phyloP scores from a whole-genome alignment of 352 stramenopile species.

The Globisporangium yorkense region DNA sequence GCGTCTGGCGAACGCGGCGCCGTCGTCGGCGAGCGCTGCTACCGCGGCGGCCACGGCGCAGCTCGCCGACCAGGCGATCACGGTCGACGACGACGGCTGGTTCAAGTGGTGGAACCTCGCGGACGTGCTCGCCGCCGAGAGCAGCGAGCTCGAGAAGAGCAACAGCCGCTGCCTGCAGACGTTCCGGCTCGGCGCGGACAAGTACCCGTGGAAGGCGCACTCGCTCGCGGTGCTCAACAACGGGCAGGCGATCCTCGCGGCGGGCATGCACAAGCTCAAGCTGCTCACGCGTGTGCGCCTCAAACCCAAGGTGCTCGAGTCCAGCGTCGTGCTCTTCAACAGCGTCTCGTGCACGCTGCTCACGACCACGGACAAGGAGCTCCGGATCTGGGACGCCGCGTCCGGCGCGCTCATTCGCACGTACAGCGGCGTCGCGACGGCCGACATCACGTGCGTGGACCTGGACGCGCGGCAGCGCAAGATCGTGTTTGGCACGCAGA shows the following conservation, averaged over 20 bases:
- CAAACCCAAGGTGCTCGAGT: constrained; percentile 52
- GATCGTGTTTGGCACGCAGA: constrained; percentile 58
- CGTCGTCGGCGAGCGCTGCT: constrained; percentile 5
- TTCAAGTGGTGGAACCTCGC: constrained; percentile 81
- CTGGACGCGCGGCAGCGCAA: constrained; percentile 66
- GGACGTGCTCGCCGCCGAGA: constrained; percentile 58
- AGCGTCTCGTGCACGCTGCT: constrained; percentile 57
- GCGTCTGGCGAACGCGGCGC: background rate
- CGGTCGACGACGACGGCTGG: constrained; percentile 73
- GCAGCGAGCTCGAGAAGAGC: constrained; percentile 46
- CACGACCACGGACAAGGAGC: constrained; percentile 58
- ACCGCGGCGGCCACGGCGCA: constrained; percentile 18
- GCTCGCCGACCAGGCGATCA: constrained; percentile 64
- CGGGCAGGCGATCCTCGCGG: constrained; percentile 49
- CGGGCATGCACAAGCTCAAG: constrained; percentile 66
- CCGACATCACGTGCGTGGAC: constrained; percentile 71
- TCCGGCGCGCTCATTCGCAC: constrained; percentile 49
- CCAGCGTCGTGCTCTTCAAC: constrained; percentile 65
- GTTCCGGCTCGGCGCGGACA: constrained; percentile 61
- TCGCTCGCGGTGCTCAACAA: constrained; percentile 58
- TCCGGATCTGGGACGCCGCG: constrained; percentile 65
- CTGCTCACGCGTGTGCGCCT: constrained; percentile 56
- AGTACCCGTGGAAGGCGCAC: constrained; percentile 65
- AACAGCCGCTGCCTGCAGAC: constrained; percentile 60
- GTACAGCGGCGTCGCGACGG: constrained; percentile 39